Evolutionary conservation across 768 basidiomycete species (phyloP).

Genomic region (Tremella fuciformis): DNA sequence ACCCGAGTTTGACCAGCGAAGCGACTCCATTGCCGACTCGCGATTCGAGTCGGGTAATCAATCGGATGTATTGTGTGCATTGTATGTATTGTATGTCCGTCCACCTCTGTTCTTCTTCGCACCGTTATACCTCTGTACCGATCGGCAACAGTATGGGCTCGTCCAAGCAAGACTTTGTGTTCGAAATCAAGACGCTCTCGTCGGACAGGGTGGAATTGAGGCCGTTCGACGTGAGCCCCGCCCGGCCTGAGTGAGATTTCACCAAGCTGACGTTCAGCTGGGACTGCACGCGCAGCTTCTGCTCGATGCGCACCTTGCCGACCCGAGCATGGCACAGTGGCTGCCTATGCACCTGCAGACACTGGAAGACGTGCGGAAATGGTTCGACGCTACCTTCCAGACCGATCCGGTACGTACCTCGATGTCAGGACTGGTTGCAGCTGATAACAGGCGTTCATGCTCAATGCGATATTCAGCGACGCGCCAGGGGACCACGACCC

Average conservation of each 20-base stretch:
- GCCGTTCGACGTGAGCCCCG: slow-evolving; percentile 16
- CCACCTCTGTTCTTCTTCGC: too few relatives aligned
- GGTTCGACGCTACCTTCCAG: slow-evolving; percentile 20
- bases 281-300: slow-evolving; percentile 29
- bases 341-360: slow-evolving; percentile 15
- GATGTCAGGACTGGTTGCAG: background rate
- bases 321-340: slow-evolving; percentile 27
- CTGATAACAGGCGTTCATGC: slow-evolving; percentile 19
- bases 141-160: slow-evolving; percentile 12
- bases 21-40: too few relatives aligned
- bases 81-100: too few relatives aligned
- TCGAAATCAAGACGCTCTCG: slow-evolving; percentile 31
- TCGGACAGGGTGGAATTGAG: slow-evolving; percentile 42
- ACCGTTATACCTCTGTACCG: too few relatives aligned
- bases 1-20: too few relatives aligned
- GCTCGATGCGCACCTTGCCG: slow-evolving; percentile 14
- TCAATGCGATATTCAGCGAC: slow-evolving; percentile 34
- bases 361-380: slow-evolving; percentile 20
- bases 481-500: slow-evolving; percentile 14
- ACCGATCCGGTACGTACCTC: slow-evolving; percentile 14
- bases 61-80: too few relatives aligned
- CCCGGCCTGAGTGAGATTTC: background rate
- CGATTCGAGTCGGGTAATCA: too few relatives aligned
- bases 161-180: slow-evolving; percentile 40
- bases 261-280: slow-evolving; percentile 12